Evolutionary conservation across 2,329 filamentous ascomycete genomes (phyloP).

Genomic region (Cadophora malorum): DNA sequence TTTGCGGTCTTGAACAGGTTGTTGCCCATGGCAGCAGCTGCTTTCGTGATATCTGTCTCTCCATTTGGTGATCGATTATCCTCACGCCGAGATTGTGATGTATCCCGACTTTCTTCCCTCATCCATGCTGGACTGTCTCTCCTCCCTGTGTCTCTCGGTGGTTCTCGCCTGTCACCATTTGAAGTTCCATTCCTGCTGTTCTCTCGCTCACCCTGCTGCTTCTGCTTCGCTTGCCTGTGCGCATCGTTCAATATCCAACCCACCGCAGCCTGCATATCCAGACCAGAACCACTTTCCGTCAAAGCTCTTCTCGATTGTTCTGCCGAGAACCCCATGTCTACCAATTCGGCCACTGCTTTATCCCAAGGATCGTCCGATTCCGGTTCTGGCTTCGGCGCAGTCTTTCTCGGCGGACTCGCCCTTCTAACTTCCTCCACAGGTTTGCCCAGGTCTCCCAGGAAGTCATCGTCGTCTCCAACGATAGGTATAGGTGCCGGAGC

Average conservation of each 20-base stretch:
- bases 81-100: constrained; percentile 54
- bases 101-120: constrained; percentile 58
- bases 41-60: constrained; percentile 79
- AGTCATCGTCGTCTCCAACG: constrained; percentile 65
- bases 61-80: constrained; percentile 62
- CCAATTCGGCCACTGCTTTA: constrained; percentile 81
- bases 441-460: constrained; percentile 68
- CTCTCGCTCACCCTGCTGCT: constrained; percentile 59
- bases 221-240: constrained; percentile 81
- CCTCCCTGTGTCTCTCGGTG: constrained; percentile 41
- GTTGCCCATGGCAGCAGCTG: constrained; percentile 81
- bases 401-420: constrained; percentile 44
- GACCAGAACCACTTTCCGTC: constrained; percentile 77
- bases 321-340: constrained; percentile 92
- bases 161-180: constrained; percentile 42
- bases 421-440: constrained; percentile 69
- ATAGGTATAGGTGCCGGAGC: constrained; percentile 39
- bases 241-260: constrained; percentile 91
- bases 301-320: constrained; percentile 84
- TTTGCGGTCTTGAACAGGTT: constrained; percentile 93
- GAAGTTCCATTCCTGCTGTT: constrained; percentile 36
- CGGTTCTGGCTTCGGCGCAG: constrained; percentile 28
- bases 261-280: constrained; percentile 85
- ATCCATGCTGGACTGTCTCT: constrained; percentile 65
- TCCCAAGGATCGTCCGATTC: constrained; percentile 69